Evolutionary conservation across 306 rosid species (phyloP), one percentile per base, ranked within the genome.

Genomic region (Luffa acutangula): DNA sequence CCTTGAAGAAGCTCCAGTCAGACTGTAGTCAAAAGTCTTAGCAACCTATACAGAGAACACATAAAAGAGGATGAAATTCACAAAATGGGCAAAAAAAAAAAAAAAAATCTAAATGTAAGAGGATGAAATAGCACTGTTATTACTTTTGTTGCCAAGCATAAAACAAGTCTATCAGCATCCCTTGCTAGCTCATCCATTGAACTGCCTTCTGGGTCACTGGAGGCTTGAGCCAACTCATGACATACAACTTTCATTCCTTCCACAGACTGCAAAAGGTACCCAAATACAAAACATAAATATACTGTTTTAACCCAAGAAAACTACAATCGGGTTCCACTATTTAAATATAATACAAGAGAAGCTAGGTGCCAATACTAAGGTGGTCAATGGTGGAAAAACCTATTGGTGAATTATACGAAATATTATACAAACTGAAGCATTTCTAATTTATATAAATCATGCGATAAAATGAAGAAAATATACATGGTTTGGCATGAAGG

Each of bases 171-270:
- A 87, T 96, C 99, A 37, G 98, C 92, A 88, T 96, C 98, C 83
- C 87, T 90, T 75, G 87, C 88, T 4, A 96, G 85, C 82, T 90
- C 97, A 81, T 96, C 99, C 97, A 93, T 93, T 42, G 87, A 87
- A 89, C 88, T 87, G 80, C 98, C 92, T 82, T 96, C 99, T 17
- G 98, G 98, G 82, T 96, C 97, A 86, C 80, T 86, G 46, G 91
- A 86, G 60, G 97, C 93, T 87, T 93, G 99, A 76, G 91, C 90
- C 91, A 96, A 85, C 89, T 96, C 99, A 87, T 96, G 96, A 80
- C 99, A 96, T 77, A 96, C 94, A 77, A 96, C 93, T 86, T 96
- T 96, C 99, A 96, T 96, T 80, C 99, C 99, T 86, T 96, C 98
- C 69, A 96, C 99, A 14, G 98, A 91, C 99, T 96, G 89, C 84